phyloP scores from a whole-genome alignment of 2,329 filamentous ascomycete species.

The Pseudocercospora ulei region DNA sequence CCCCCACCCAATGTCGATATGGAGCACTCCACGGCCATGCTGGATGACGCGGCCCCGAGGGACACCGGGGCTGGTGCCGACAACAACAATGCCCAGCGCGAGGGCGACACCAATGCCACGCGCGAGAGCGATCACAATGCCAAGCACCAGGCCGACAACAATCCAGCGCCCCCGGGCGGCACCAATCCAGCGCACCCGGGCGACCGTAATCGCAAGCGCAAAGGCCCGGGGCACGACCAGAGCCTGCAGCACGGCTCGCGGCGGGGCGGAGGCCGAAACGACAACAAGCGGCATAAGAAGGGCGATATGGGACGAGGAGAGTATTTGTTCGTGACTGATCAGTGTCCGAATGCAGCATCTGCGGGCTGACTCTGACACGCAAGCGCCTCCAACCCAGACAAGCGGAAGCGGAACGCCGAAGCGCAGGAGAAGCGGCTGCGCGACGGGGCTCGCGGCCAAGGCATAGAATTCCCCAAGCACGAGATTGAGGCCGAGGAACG shows the following conservation, averaged over 20 bases:
- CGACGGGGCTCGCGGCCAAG: constrained; percentile 38
- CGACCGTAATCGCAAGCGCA: constrained; percentile 26
- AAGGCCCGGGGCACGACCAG: constrained; percentile 26
- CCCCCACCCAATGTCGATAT: constrained; percentile 17
- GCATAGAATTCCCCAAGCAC: constrained; percentile 53
- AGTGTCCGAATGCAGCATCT: background rate
- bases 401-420: constrained; percentile 38
- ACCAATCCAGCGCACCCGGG: constrained; percentile 16
- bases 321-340: constrained; percentile 48
- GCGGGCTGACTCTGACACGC: constrained; percentile 38
- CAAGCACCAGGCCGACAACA: constrained; percentile 16
- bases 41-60: constrained; percentile 28
- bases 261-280: constrained; percentile 22
- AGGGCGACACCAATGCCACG: constrained; percentile 8
- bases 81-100: constrained; percentile 4
- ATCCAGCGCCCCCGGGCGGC: too few relatives aligned
- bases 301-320: constrained; percentile 57
- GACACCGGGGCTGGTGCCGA: constrained; percentile 21
- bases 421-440: constrained; percentile 40
- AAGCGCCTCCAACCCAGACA: constrained; percentile 41
- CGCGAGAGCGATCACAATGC: constrained; percentile 9
- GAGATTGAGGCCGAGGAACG: constrained; percentile 82
- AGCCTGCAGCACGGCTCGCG: constrained; percentile 24
- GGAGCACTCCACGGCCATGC: constrained; percentile 32
- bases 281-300: constrained; percentile 45